These are phyloP conservation scores for Neurospora sp. DNA, from an alignment of 495 filamentous ascomycete species.

Conservation along the genomic window DNA sequence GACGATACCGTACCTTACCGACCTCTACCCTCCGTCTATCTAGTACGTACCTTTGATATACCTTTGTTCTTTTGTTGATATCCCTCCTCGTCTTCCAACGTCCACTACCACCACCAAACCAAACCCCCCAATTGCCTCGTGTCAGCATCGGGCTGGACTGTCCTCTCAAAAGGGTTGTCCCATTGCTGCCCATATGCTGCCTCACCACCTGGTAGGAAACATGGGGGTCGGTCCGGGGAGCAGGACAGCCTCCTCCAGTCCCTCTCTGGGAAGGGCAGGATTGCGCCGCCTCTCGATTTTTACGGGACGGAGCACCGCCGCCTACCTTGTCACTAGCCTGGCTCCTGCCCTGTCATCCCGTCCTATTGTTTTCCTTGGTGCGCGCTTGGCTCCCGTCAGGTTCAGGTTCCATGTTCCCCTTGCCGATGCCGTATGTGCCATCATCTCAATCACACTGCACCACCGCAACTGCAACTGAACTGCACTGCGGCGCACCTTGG, in stretches of 20 bases:
- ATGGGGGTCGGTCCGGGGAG: neutral
- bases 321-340: neutral
- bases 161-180: neutral
- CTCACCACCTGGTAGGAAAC: neutral
- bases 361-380: slow-evolving; percentile 18
- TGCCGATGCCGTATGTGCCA: slow-evolving; percentile 13
- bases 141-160: neutral
- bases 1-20: neutral
- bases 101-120: neutral
- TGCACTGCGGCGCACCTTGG: neutral
- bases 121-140: neutral
- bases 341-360: neutral
- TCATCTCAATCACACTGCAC: slow-evolving; percentile 7
- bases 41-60: neutral
- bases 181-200: neutral
- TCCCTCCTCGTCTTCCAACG: neutral
- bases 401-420: slow-evolving; percentile 2
- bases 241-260: too few relatives aligned
- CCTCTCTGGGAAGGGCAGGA: neutral
- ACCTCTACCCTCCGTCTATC: neutral
- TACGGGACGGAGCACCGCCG: slow-evolving; percentile 10
- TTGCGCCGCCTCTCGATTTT: slow-evolving; percentile 22
- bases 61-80: neutral
- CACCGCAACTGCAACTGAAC: neutral
- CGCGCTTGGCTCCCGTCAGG: slow-evolving; percentile 1